Evolutionary conservation across 371 early-diverging fungal species (phyloP).

Genomic region (Apophysomyces ossiformis): DNA sequence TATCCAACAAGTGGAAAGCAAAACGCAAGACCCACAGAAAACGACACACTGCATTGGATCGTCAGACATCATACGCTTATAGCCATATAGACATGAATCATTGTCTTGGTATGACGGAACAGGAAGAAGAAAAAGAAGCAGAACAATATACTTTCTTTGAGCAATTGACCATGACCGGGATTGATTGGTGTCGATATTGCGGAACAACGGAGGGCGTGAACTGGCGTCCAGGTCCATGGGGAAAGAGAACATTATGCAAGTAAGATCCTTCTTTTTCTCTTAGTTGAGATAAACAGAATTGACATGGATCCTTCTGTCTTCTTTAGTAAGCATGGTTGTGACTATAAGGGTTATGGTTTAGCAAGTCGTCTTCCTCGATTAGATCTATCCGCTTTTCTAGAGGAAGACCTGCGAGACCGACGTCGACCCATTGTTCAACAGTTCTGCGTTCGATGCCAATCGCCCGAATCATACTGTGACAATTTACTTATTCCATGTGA

Average conservation of each 20-base stretch:
- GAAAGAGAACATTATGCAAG: slow-evolving; percentile 80
- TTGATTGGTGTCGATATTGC: slow-evolving; percentile 80
- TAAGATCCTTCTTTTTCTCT: slow-evolving; percentile 23
- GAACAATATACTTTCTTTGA: slow-evolving; percentile 42
- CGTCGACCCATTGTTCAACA: slow-evolving; percentile 42
- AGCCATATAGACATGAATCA: too few species aligned
- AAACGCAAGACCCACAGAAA: neutral
- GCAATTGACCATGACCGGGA: slow-evolving; percentile 38
- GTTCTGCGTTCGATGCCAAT: slow-evolving; percentile 38
- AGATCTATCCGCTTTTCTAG: slow-evolving; percentile 37
- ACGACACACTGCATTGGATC: too few species aligned
- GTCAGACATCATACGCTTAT: too few species aligned
- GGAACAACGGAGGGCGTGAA: slow-evolving; percentile 36
- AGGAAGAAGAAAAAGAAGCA: too few species aligned
- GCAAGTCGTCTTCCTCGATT: slow-evolving; percentile 42
- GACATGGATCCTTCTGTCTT: neutral
- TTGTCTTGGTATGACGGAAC: too few species aligned
- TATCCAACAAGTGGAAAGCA: neutral
- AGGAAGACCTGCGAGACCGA: slow-evolving; percentile 38
- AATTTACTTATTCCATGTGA: slow-evolving; percentile 33
- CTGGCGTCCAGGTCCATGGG: slow-evolving; percentile 85
- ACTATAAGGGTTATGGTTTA: slow-evolving; percentile 48
- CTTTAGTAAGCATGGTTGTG: slow-evolving; percentile 49
- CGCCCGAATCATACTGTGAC: slow-evolving; percentile 20
- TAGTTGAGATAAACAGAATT: neutral